Percentiles rank a stretch among this genome's conserved stretches.
phyloP scores from a whole-genome alignment of 495 filamentous ascomycete species.

The Xylaria longipes region DNA sequence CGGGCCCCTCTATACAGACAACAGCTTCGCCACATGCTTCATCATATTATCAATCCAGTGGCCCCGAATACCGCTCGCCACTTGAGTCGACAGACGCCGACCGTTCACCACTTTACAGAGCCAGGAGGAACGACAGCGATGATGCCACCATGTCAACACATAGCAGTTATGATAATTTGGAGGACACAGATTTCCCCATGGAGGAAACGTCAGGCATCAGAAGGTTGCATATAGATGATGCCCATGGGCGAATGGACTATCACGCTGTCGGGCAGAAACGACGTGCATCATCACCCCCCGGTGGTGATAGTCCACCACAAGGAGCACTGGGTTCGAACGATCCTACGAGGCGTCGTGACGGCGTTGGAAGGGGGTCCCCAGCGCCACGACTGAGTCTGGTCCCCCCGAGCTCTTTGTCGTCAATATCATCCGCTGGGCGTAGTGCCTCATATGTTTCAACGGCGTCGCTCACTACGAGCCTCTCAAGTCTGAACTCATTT shows the following conservation, averaged over 20 bases:
- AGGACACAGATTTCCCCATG: constrained; percentile 69
- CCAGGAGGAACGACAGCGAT: constrained; percentile 61
- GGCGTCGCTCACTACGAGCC: constrained; percentile 71
- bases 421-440: constrained; percentile 72
- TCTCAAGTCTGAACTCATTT: constrained; percentile 73
- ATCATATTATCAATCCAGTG: constrained; percentile 55
- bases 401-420: constrained; percentile 72
- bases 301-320: constrained; percentile 70
- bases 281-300: constrained; percentile 78
- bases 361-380: constrained; percentile 62
- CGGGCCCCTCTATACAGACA: constrained; percentile 53
- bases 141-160: constrained; percentile 48
- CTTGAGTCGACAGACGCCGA: constrained; percentile 54
- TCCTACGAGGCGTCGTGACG: constrained; percentile 69
- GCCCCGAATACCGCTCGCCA: constrained; percentile 57
- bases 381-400: constrained; percentile 65
- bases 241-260: constrained; percentile 47
- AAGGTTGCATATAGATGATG: constrained; percentile 65
- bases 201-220: constrained; percentile 67
- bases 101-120: constrained; percentile 65
- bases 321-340: constrained; percentile 66
- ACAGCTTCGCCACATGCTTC: constrained; percentile 54
- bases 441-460: constrained; percentile 78
- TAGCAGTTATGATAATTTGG: constrained; percentile 58
- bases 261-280: constrained; percentile 68